Base-by-base conservation (phyloP, 179 eudicot genomes). In the Spergularia azorica region DNA sequence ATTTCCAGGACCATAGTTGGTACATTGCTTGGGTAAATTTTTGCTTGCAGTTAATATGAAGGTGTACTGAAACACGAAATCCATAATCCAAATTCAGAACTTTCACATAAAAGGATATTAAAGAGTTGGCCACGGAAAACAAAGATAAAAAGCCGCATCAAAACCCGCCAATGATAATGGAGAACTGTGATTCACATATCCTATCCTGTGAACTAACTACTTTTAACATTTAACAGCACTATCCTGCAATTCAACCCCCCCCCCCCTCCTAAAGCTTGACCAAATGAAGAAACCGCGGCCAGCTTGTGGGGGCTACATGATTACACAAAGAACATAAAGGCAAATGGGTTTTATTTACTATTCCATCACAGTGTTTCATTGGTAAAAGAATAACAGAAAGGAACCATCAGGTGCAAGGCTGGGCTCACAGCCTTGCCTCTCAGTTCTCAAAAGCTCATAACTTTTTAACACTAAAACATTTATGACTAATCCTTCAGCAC, bases 11-110 rank as follows among this genome's bases (percentile, higher is more conserved):
- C 90, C 98, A 78, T 83, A 83, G 66, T 87, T 86, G 65, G 79
- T 86, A 76, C 97, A 92, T 61, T 87, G 92, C 77, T 81, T 94
- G 67, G 98, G 98, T 73, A 94, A 76, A 72, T 80, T 89, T 86
- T 92, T 94, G 83, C 95, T 90, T 81, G 98, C 91, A 70, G 92
- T 89, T 65, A 94, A 87, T 74, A 94, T 90, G 84, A 94, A 94
- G 55, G 98, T 94, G 82, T 94, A 94, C 98, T 93, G 92, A 81
- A 61, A 76, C 74, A 69, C 1, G 55, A 59, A 64, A 78, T 12
- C 16, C 32, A 48, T 12, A n/a, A n/a, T 72, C 48, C 55, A 77
- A 43, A 72, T 26, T 46, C 51, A 58, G 65, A 50, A 3, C 79
- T 15, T 70, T 36, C 9, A 48, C 58, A 65, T 52, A 73, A 50